Conservation (phyloP, 768 basidiomycete species). For the Russula compacta region DNA sequence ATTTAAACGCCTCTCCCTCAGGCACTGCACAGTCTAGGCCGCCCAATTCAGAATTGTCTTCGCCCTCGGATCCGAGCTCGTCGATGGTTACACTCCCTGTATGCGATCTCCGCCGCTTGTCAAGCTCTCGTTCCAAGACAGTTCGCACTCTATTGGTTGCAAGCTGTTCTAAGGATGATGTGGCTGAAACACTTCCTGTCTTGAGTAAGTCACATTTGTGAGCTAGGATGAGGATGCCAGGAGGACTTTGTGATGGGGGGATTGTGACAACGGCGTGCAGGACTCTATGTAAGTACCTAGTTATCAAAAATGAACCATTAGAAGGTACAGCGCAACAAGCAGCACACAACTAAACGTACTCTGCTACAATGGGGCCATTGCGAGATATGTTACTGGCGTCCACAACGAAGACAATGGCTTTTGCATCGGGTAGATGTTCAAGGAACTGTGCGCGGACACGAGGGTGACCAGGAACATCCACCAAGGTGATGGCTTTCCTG, state of each 20-base stretch:
- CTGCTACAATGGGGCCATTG: slow-evolving; percentile 65
- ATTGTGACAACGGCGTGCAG: slow-evolving; percentile 62
- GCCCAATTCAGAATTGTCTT: slow-evolving; percentile 46
- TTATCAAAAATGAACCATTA: neutral
- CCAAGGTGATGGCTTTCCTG: slow-evolving; percentile 41
- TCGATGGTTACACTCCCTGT: slow-evolving; percentile 61
- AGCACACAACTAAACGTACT: slow-evolving; percentile 42
- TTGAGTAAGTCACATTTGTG: slow-evolving; percentile 73
- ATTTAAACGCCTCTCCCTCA: slow-evolving; percentile 52
- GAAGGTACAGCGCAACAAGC: neutral
- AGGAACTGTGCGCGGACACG: slow-evolving; percentile 65
- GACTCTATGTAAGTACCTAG: slow-evolving; percentile 64
- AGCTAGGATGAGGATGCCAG: slow-evolving; percentile 57
- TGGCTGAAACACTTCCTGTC: slow-evolving; percentile 31
- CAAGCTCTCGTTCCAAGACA: slow-evolving; percentile 77
- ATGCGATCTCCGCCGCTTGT: slow-evolving; percentile 61
- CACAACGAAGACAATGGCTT: slow-evolving; percentile 67
- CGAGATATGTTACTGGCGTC: slow-evolving; percentile 73
- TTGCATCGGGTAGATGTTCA: slow-evolving; percentile 54
- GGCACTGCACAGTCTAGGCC: slow-evolving; percentile 61
- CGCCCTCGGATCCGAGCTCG: slow-evolving; percentile 60
- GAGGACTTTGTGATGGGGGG: slow-evolving; percentile 57
- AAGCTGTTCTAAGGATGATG: slow-evolving; percentile 33
- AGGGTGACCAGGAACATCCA: slow-evolving; percentile 84
- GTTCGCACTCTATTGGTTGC: slow-evolving; percentile 64